Percentiles rank a stretch among this genome's conserved stretches.
phyloP scores from a whole-genome alignment of 805 yeast species.

The Candida corydali region DNA sequence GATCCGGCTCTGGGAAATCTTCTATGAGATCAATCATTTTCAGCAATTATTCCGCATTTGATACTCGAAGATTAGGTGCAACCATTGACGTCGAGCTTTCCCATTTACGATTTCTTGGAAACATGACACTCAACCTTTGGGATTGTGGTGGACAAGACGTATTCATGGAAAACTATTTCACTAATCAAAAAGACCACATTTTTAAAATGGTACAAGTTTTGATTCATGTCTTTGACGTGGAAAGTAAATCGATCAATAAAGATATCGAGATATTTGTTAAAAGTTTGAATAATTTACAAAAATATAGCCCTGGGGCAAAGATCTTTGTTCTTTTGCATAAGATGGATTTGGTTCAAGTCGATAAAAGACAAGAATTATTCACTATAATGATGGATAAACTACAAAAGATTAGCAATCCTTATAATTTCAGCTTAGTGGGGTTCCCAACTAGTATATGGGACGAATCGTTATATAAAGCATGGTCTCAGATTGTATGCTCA shows the following conservation, averaged over 20 bases:
- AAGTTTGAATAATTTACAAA: conserved; percentile 74
- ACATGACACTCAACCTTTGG: conserved; percentile 94
- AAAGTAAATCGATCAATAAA: conserved; percentile 83
- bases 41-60: conserved; percentile 93
- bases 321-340: conserved; percentile 90
- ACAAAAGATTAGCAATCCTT: conserved; percentile 67
- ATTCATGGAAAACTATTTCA: conserved; percentile 90
- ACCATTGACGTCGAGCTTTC: conserved; percentile 99
- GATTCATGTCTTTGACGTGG: conserved; percentile 95
- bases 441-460: conserved; percentile 98
- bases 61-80: conserved; percentile 92
- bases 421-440: conserved; percentile 65
- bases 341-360: conserved; percentile 91
- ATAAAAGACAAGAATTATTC: conserved; percentile 79
- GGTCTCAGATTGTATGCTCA: conserved; percentile 95
- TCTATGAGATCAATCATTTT: conserved; percentile 96
- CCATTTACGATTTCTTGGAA: conserved; percentile 85
- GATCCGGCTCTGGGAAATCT: conserved; percentile 95
- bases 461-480: conserved; percentile 90
- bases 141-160: conserved; percentile 99
- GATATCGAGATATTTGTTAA: conserved; percentile 89
- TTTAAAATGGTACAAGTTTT: conserved; percentile 94
- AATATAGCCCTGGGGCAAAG: conserved; percentile 85
- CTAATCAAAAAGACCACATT: conserved; percentile 85
- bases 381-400: conserved; percentile 79